phyloP scores from a whole-genome alignment of 306 rosid genomes.

The Castanea mollissima region DNA sequence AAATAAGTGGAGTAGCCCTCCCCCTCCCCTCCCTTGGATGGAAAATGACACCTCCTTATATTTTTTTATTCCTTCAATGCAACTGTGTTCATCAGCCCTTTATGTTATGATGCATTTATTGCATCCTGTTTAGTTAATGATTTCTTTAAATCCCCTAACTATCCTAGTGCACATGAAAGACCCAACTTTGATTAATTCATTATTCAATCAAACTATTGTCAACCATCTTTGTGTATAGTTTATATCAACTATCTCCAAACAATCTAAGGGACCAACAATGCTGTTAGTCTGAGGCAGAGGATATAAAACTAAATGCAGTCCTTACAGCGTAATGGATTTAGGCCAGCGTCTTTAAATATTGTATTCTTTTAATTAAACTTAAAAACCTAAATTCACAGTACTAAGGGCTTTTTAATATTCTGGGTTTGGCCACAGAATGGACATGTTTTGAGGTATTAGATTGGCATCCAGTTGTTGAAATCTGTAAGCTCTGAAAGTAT shows the following conservation, averaged over 20 bases:
- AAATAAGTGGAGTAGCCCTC: background rate
- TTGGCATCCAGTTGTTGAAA: background rate
- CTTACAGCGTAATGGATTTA: background rate
- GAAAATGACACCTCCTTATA: background rate
- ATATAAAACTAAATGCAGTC: background rate
- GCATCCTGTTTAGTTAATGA: background rate
- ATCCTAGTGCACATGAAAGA: slow-evolving; percentile 3
- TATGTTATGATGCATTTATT: background rate
- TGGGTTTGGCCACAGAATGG: background rate
- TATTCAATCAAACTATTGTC: background rate
- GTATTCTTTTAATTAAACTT: background rate
- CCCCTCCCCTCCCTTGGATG: no score
- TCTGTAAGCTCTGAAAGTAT: background rate
- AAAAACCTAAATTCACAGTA: background rate
- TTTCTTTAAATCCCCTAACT: background rate
- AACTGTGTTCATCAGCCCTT: background rate
- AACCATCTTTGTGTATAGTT: background rate
- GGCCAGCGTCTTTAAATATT: background rate
- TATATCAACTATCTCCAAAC: background rate
- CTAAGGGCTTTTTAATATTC: background rate
- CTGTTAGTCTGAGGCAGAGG: background rate
- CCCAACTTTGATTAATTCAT: background rate
- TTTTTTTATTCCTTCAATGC: background rate
- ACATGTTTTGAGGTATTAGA: background rate
- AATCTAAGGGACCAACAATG: background rate